Evolutionary conservation across 1,284 basidiomycete genomes (phyloP), one percentile per base, ranked within the genome.

Genomic region (Ceratobasidium sp.): DNA sequence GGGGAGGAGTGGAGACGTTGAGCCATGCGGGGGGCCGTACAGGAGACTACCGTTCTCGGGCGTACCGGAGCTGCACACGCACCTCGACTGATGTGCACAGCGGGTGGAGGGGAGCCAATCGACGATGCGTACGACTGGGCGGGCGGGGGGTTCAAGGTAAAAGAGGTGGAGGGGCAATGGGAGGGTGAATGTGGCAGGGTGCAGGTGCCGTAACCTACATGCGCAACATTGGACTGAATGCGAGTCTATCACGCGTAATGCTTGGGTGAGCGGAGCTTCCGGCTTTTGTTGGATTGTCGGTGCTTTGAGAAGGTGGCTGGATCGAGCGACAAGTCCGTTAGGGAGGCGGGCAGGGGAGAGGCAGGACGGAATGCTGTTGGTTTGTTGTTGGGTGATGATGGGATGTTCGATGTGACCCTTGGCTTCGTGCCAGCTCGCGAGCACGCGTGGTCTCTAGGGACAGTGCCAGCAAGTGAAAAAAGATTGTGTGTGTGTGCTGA

Each of bases 161-260:
- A 19, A 49, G 44, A 49, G 19, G 19, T 8, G 9, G 19, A 49
- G 44, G 44, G 44, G 44, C 8, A 49, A 49, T 49, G 44, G 44
- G 19, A 49, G 44, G 44, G 44, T 8, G 44, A 49, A 49, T 8
- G 44, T 49, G 44, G 9, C 9, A 49, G 32, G 59, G 59, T 3
- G 59, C n/a, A 61, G n/a, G 59, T 61, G 25, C 17, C 32, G 59
- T 22, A 61, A 37, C 25, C n/a, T n/a, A n/a, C n/a, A n/a, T n/a
- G n/a, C 25, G 19, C 4, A 29, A 61, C 49, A 4, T 37, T 3
- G 37, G 37, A 51, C 49, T 22, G 13, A 32, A 32, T 29, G 59
- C 1, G 9, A 61, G 59, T 22, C 59, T 56, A 69, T 69, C 67
- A 69, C 56, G 52, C 51, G 67, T 69, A 71, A 71, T 59, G 54